phyloP scores from a whole-genome alignment of 768 basidiomycete genomes.

The Suillus tomentosus region DNA sequence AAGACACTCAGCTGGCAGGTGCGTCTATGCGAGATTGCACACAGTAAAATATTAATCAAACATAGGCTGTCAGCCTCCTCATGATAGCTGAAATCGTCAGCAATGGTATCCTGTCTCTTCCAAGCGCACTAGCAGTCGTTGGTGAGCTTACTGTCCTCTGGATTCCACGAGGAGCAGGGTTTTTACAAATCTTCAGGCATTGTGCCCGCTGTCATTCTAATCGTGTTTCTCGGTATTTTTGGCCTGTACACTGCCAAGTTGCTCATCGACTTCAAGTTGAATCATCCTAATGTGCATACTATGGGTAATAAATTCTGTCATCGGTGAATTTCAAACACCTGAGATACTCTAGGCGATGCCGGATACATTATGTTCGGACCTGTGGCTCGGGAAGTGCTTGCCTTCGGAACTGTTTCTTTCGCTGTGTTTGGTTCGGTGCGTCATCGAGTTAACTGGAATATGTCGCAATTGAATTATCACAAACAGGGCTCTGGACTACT shows the following conservation, averaged over 20 bases:
- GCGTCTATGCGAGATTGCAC: constrained; percentile 1
- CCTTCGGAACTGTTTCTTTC: constrained; percentile 50
- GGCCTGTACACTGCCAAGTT: constrained; percentile 54
- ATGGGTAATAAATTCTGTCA: constrained; percentile 40
- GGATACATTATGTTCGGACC: constrained; percentile 52
- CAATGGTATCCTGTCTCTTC: constrained; percentile 57
- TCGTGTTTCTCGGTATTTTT: constrained; percentile 54
- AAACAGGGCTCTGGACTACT: constrained; percentile 48
- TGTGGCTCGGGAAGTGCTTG: constrained; percentile 46
- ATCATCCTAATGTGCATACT: constrained; percentile 54
- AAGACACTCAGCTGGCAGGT: constrained; percentile 57
- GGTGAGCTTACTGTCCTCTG: constrained; percentile 33
- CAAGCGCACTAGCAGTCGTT: constrained; percentile 52
- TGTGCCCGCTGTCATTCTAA: constrained; percentile 50
- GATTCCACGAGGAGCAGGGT: background rate
- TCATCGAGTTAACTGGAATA: constrained; percentile 4
- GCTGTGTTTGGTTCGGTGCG: constrained; percentile 46
- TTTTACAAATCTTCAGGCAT: constrained; percentile 37
- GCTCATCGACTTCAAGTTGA: constrained; percentile 57
- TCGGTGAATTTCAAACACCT: background rate
- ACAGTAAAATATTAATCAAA: background rate
- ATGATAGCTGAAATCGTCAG: constrained; percentile 63
- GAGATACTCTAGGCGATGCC: constrained; percentile 44
- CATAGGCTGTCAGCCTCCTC: constrained; percentile 49
- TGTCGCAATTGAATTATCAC: background rate